phyloP scores from a whole-genome alignment of 2,329 filamentous ascomycete species.

The Neoscytalidium dimidiatum region DNA sequence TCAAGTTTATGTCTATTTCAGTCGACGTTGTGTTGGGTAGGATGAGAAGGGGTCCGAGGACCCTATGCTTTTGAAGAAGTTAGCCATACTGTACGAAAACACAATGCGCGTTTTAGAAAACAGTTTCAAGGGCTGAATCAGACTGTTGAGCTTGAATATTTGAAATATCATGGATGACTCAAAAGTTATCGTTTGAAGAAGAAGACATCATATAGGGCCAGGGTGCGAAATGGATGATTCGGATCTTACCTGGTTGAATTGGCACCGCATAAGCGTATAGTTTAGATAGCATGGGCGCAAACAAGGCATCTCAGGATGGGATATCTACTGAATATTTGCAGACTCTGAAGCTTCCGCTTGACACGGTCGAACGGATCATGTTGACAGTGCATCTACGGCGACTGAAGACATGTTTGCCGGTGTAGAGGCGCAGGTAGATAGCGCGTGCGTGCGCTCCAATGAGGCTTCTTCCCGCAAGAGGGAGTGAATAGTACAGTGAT shows the following conservation, averaged over 20 bases:
- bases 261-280: background rate
- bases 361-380: too few relatives aligned
- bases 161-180: slow-evolving; percentile 38
- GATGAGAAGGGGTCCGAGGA: background rate
- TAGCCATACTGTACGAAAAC: background rate
- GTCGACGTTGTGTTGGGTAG: background rate
- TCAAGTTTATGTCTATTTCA: too few relatives aligned
- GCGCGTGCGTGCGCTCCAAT: too few relatives aligned
- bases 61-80: background rate
- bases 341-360: too few relatives aligned
- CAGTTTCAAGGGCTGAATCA: slow-evolving; percentile 35
- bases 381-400: too few relatives aligned
- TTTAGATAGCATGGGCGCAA: too few relatives aligned
- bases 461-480: too few relatives aligned
- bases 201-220: slow-evolving; percentile 25
- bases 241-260: slow-evolving; percentile 25
- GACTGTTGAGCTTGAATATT: slow-evolving; percentile 57
- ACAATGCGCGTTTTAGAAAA: background rate
- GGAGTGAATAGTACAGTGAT: too few relatives aligned
- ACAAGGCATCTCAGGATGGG: too few relatives aligned
- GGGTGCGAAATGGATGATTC: background rate
- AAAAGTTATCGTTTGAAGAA: slow-evolving; percentile 43
- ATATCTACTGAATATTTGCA: too few relatives aligned
- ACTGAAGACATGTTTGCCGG: too few relatives aligned
- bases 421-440: too few relatives aligned